Conservation (phyloP, 495 filamentous ascomycete genomes). For the Hypoxylon lienhwacheense region DNA sequence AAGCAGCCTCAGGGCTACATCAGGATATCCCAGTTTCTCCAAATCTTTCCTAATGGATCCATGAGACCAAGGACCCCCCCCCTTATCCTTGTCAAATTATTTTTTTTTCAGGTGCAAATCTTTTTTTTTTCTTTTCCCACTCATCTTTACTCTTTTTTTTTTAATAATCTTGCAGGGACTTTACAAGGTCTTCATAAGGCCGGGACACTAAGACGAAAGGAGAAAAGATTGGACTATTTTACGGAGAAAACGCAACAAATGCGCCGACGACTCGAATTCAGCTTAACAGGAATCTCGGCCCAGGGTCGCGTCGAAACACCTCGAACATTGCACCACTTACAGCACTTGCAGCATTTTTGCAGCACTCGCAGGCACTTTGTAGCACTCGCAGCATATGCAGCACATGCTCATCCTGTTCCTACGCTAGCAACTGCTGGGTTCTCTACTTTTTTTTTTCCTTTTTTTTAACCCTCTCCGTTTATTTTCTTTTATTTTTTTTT, state of each 20-base stretch:
- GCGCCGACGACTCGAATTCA: slow-evolving; percentile 39
- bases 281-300: slow-evolving; percentile 43
- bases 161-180: too few species aligned
- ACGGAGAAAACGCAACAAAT: slow-evolving; percentile 43
- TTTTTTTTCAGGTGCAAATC: slow-evolving; percentile 26
- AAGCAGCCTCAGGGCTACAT: slow-evolving; percentile 44
- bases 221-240: slow-evolving; percentile 33
- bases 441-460: not conserved
- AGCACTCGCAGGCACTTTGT: slow-evolving; percentile 32
- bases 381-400: too few species aligned
- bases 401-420: slow-evolving; percentile 31
- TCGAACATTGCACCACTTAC: slow-evolving; percentile 42
- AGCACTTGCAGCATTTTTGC: slow-evolving; percentile 32
- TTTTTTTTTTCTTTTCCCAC: too few species aligned
- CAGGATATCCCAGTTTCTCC: slow-evolving; percentile 32
- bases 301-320: slow-evolving; percentile 46
- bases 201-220: slow-evolving; percentile 39
- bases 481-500: not conserved
- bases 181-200: slow-evolving; percentile 22
- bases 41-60: slow-evolving; percentile 22
- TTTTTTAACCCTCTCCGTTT: not conserved
- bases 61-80: too few species aligned
- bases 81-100: slow-evolving; percentile 15
- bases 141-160: too few species aligned
- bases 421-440: slow-evolving; percentile 18